Evolutionary conservation across 2,329 filamentous ascomycete species (phyloP).

Genomic region (Gyromitra esculenta): DNA sequence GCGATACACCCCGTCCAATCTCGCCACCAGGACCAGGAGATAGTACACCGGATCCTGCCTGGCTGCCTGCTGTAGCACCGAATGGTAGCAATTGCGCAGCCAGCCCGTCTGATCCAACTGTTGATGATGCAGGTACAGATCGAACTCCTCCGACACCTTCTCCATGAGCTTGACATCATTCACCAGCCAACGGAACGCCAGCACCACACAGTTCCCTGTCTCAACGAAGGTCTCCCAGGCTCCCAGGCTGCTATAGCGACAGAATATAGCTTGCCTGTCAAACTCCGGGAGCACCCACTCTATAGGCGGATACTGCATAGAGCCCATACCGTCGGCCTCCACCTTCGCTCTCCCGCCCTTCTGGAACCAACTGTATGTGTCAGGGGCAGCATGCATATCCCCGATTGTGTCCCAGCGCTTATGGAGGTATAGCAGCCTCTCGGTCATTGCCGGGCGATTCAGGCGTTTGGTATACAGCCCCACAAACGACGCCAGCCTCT

Average conservation of each 20-base stretch:
- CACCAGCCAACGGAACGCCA: no score
- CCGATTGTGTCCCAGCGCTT: background rate
- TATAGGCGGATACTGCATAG: background rate
- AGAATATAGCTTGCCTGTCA: background rate
- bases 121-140: background rate
- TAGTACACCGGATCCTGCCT: conserved; percentile 1
- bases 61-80: background rate
- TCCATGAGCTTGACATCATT: no score
- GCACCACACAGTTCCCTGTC: no score
- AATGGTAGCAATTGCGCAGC: background rate
- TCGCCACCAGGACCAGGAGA: background rate
- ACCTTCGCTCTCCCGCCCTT: background rate
- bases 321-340: background rate
- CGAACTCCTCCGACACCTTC: background rate
- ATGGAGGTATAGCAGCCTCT: background rate
- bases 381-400: background rate
- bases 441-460: background rate
- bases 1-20: background rate
- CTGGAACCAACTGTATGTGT: background rate
- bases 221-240: background rate
- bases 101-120: background rate
- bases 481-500: background rate
- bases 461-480: background rate
- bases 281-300: background rate
- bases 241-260: background rate